Evolutionary conservation across 2,329 filamentous ascomycete genomes (phyloP), one percentile per base, ranked within the genome.

Genomic region (Aspergillus tanneri): DNA sequence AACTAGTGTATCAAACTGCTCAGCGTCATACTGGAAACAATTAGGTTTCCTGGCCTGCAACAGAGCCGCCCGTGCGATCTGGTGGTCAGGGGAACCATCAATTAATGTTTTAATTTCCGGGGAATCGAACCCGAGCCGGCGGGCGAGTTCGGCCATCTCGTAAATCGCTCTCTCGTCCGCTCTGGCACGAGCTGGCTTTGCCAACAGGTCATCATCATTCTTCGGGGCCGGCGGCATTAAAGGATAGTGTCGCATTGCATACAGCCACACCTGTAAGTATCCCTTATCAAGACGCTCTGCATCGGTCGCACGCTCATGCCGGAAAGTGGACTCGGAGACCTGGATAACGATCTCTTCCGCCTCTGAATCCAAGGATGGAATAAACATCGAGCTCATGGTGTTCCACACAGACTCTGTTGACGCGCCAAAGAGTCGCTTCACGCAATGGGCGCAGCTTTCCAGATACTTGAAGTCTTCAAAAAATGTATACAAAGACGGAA

Each of bases 381-480:
- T 23, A 37, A 36, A 22, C 37, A 2, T n/a, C 22, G 36, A n/a
- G 41, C 10, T 12, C 41, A 7, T n/a, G 27, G 25, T 34, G 25
- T 18, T 47, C 14, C 37, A n/a, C n/a, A n/a, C n/a, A n/a, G n/a
- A n/a, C n/a, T n/a, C 41, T 47, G 44, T 47, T 41, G n/a, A n/a
- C n/a, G n/a, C n/a, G n/a, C n/a, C 21, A 47, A 36, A 16, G 25
- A 69, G 57, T 47, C 49, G 54, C 53, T 68, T 67, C 27, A 69
- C 43, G 38, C 43, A 56, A 43, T 66, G 42, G 18, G 58, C 55
- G 32, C 54, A 60, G 19, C 41, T 49, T 55, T 65, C 54, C 5
- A 72, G 47, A 46, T 67, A 71, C 37, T 61, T 64, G 9, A 71
- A 49, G 46, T 72, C 63, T 41, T 67, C 49, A 49, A 72, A 72